A percentile compares a stretch with the other conserved stretches of the same genome.
Conservation (phyloP, 1,139 yeast genomes). For the Pichia sp. region DNA sequence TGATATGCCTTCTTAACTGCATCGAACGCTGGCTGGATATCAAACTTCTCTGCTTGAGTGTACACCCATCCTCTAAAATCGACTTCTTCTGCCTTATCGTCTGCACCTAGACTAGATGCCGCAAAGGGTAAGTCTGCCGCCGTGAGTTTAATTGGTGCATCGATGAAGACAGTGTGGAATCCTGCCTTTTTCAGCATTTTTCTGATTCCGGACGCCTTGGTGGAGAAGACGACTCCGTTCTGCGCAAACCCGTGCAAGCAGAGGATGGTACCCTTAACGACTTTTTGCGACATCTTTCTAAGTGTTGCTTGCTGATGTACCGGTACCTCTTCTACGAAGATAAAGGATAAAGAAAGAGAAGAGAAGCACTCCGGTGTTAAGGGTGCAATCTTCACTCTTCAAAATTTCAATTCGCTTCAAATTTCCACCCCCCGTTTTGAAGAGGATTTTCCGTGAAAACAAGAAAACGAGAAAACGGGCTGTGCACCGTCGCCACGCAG, state of each 20-base stretch:
- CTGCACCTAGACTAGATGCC: conserved; percentile 24
- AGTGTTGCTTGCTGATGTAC: too few relatives aligned
- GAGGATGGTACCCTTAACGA: conserved; percentile 25
- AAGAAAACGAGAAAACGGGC: too few relatives aligned
- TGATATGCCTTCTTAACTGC: conserved; percentile 50
- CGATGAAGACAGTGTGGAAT: conserved; percentile 66
- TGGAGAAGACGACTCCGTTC: conserved; percentile 67
- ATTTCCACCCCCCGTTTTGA: too few relatives aligned
- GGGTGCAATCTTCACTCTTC: background rate
- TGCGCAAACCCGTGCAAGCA: conserved; percentile 40
- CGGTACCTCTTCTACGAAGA: conserved; percentile 10
- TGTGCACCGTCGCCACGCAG: too few relatives aligned
- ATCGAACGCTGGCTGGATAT: conserved; percentile 38
- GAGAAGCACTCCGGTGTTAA: background rate
- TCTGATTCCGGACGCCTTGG: conserved; percentile 72
- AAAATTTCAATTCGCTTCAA: background rate
- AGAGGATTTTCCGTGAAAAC: too few relatives aligned
- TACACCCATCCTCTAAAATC: conserved; percentile 54
- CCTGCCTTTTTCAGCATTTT: conserved; percentile 60
- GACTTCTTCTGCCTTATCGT: conserved; percentile 34
- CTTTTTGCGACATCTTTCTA: conserved; percentile 17
- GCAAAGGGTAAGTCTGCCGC: conserved; percentile 67
- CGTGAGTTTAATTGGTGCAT: conserved; percentile 63
- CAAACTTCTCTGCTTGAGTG: conserved; percentile 29
- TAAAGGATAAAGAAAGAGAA: background rate